Conservation (phyloP, 805 yeast species). For the Isabelozyma gotoi region DNA sequence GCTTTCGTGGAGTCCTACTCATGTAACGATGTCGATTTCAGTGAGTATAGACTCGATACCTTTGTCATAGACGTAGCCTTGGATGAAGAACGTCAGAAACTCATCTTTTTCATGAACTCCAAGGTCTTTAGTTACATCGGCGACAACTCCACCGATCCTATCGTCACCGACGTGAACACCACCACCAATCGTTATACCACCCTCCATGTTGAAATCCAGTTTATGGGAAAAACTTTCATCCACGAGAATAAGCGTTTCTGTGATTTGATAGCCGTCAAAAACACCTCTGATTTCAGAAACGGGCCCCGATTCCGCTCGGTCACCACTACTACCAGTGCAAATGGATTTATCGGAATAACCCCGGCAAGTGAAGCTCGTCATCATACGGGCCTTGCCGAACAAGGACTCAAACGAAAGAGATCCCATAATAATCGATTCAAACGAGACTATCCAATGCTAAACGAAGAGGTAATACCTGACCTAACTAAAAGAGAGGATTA, state of each 20-base stretch:
- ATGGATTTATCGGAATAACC: background rate
- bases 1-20: slow-evolving; percentile 18
- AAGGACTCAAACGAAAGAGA: no score
- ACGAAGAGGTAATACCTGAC: background rate
- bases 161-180: slow-evolving; percentile 43
- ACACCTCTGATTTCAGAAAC: slow-evolving; percentile 22
- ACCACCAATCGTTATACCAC: slow-evolving; percentile 50
- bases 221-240: slow-evolving; percentile 40
- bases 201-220: slow-evolving; percentile 44
- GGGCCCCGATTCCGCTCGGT: slow-evolving; percentile 24
- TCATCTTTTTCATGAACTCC: slow-evolving; percentile 37
- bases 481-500: background rate
- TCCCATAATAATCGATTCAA: no score
- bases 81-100: slow-evolving; percentile 24
- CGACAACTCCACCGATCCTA: slow-evolving; percentile 7
- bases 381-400: background rate
- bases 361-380: background rate
- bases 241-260: slow-evolving; percentile 46
- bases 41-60: slow-evolving; percentile 16
- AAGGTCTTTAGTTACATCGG: slow-evolving; percentile 17
- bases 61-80: slow-evolving; percentile 35
- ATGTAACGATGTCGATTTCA: slow-evolving; percentile 9
- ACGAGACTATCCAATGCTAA: background rate
- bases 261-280: slow-evolving; percentile 36
- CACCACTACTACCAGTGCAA: background rate